phyloP scores from a whole-genome alignment of 306 rosid species.

The Dryas alaskensis region DNA sequence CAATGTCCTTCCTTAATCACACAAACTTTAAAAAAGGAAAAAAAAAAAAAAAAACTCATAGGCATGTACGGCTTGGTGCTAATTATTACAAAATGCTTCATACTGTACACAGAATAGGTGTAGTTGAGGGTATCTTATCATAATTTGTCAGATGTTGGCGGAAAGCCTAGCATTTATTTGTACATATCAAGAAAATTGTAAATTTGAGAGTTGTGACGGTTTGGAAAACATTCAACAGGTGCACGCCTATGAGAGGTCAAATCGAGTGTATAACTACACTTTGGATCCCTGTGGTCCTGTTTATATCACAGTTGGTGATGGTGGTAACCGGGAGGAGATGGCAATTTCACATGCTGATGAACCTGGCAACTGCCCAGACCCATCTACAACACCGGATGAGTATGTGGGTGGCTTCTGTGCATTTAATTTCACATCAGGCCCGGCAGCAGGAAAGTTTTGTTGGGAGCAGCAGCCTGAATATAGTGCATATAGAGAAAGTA shows the following conservation, averaged over 20 bases:
- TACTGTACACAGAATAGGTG: background rate
- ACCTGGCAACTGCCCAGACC: constrained; percentile 85
- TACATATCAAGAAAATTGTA: background rate
- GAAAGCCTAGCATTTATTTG: background rate
- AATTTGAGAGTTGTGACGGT: background rate
- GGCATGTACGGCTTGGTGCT: background rate
- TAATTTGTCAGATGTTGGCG: background rate
- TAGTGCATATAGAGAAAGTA: constrained; percentile 89
- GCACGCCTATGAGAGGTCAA: constrained; percentile 90
- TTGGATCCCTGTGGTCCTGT: constrained; percentile 88
- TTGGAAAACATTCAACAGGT: constrained; percentile 48
- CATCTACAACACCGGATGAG: constrained; percentile 49
- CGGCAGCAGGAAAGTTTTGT: constrained; percentile 83
- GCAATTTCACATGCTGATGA: constrained; percentile 73
- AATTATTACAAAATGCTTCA: background rate
- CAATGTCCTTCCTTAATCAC: background rate
- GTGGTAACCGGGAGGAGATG: constrained; percentile 88
- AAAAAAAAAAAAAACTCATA: background rate
- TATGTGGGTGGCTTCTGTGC: constrained; percentile 68
- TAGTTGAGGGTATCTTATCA: too few relatives aligned
- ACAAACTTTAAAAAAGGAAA: background rate
- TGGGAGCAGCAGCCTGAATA: constrained; percentile 87
- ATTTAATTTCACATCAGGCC: constrained; percentile 81
- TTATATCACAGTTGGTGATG: constrained; percentile 72
- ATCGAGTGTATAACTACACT: constrained; percentile 82